Evolutionary conservation across 2,329 filamentous ascomycete species (phyloP).

Genomic region (Colletotrichum tropicale): DNA sequence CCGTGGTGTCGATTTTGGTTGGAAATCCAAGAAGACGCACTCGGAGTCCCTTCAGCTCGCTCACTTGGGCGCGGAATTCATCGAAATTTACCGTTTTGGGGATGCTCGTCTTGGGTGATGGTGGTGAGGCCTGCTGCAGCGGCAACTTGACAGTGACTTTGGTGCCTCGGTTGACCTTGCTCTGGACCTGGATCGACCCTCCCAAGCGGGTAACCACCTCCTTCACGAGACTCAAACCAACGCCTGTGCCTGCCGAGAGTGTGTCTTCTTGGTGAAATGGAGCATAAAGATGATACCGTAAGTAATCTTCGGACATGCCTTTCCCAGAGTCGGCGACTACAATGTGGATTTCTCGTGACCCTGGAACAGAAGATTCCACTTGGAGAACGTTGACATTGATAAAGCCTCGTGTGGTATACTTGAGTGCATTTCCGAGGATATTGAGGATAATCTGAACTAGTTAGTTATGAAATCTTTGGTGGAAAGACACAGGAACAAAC

Average conservation of each 20-base stretch:
- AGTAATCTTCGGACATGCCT: conserved; percentile 68
- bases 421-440: conserved; percentile 65
- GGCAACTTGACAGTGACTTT: conserved; percentile 37
- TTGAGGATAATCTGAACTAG: conserved; percentile 62
- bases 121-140: conserved; percentile 18
- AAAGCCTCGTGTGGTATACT: conserved; percentile 53
- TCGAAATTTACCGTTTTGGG: conserved; percentile 22
- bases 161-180: conserved; percentile 38
- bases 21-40: conserved; percentile 29
- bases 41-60: conserved; percentile 33
- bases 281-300: conserved; percentile 63
- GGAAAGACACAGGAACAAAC: accelerated
- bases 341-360: conserved; percentile 31
- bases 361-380: neutral
- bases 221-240: conserved; percentile 70
- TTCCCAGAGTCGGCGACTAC: conserved; percentile 67
- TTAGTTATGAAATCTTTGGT: neutral
- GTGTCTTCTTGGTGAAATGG: conserved; percentile 69
- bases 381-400: conserved; percentile 34
- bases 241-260: conserved; percentile 63
- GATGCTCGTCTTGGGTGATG: neutral
- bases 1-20: neutral
- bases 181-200: conserved; percentile 64
- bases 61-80: conserved; percentile 30
- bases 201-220: conserved; percentile 62